Conservation (phyloP, 106 monocot genomes). For the Platanthera guangdongensis region DNA sequence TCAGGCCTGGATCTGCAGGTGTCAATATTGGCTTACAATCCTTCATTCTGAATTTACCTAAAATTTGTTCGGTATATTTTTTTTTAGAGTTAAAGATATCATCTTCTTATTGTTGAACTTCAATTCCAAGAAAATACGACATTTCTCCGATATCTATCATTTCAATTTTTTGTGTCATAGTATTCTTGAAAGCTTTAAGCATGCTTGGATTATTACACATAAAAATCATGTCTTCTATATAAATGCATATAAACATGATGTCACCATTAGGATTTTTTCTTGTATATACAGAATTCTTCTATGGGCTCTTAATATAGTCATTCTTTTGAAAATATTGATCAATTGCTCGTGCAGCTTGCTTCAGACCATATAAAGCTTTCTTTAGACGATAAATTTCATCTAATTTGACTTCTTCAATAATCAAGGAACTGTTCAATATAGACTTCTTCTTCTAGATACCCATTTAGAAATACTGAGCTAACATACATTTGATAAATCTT, state of each 20-base stretch:
- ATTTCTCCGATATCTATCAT: background rate
- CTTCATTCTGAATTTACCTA: background rate
- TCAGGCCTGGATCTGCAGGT: constrained; percentile 1
- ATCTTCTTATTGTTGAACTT: background rate
- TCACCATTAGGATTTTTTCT: background rate
- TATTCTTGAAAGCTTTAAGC: background rate
- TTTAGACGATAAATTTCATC: constrained; percentile 3
- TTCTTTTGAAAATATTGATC: background rate
- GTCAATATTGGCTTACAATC: background rate
- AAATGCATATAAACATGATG: background rate
- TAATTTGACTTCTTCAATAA: constrained; percentile 5
- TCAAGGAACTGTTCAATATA: background rate
- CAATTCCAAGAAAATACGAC: background rate
- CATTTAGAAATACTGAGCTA: too few relatives aligned
- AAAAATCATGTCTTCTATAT: constrained; percentile 1
- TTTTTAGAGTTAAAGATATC: background rate
- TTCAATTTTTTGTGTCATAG: background rate
- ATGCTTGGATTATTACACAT: background rate
- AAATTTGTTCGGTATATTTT: background rate
- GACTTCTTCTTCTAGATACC: too few relatives aligned
- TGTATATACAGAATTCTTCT: background rate
- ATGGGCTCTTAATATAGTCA: background rate
- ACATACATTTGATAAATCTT: too few relatives aligned
- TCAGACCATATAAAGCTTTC: constrained; percentile 8
- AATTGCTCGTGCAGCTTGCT: background rate